Evolutionary conservation across 2,329 filamentous ascomycete species (phyloP), one percentile per base, ranked within the genome.

Genomic region (Aureobasidium sp.): DNA sequence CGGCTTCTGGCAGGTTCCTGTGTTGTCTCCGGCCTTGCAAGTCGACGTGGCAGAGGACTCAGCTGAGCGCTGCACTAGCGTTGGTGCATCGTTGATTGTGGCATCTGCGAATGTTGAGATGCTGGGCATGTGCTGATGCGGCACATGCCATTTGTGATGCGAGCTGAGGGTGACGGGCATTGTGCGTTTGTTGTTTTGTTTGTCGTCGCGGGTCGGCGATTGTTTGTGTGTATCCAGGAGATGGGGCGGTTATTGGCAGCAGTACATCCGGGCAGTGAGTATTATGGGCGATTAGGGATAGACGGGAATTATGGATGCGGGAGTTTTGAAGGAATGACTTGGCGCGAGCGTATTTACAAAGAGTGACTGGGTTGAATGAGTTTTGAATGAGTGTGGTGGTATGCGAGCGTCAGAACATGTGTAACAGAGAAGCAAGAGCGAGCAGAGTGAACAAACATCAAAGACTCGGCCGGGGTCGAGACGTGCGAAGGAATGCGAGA

Each of bases 1-100:
- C 11, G 71, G 70, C 61, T 68, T 73, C 51, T 70, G 62, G 57
- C 70, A 72, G 34, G 65, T 57, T 45, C 61, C 57, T 53, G 66
- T 65, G 48, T 65, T 61, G 62, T 69, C 64, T 59, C 67, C 66
- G 10, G 67, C 42, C 45, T 62, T 60, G 62, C 70, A 72, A 8
- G 66, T 67, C 50, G 65, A 66, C 14, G 64, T 48, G 51, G 25
- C 64, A 58, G n/a, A 61, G 48, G 54, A 58, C 61, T 61, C 63
- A 5, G 59, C 37, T 25, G 39, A 48, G 41, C 49, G 60, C 57
- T 59, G 57, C 27, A 59, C 57, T 16, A 59, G 37, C 37, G 57
- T 49, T 34, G 57, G 44, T 27, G 14, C 39, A 8, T 21, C 13
- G 37, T 50, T 37, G 13, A 39, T 5, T 44, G 54, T 59, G 30